Base-by-base conservation (phyloP, 2,329 filamentous ascomycete genomes). In the Fusarium brevicatenulatum region DNA sequence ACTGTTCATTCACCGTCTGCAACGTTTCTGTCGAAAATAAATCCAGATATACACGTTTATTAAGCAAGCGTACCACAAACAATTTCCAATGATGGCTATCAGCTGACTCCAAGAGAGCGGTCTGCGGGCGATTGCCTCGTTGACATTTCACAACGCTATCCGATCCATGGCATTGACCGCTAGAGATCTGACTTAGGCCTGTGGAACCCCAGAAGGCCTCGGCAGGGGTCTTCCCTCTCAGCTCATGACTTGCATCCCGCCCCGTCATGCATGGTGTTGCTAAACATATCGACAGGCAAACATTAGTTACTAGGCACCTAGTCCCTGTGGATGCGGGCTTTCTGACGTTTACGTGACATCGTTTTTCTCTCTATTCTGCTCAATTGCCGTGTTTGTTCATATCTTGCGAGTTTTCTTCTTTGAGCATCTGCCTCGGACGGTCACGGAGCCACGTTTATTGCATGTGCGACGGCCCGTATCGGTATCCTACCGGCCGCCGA, bases 131-230 rank as follows among this genome's bases (percentile, higher is more conserved):
- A 62, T 65, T 74, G 52, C 73, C 23, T 67, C 21, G 30, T 42
- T 69, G 32, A 49, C 44, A 44, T 66, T 53, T 59, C 58, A 71
- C 61, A 25, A 55, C 42, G 21, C 19, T 55, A 39, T 59, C 52
- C 49, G 57, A 74, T 34, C 32, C 32, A 34, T 63, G 59, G 63
- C 60, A 72, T 76, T 75, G 73, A 69, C 74, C 66, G 74, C 72
- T 53, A 59, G 47, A 64, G 57, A 67, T 59, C 47, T 50, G 19
- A 19, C 18, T 37, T 37, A 21, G 53, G 55, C 53, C 43, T 66
- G 69, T 67, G 58, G n/a, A 30, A 50, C 55, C 42, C 23, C 32
- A 50, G 55, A 50, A 30, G n/a, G n/a, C 63, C 49, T 69, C 61
- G 53, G 54, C 74, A 76, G 71, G 74, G 71, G 56, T 69, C 40